Conservation (phyloP, 2,329 filamentous ascomycete genomes). For the Rhynchosporium agropyri region DNA sequence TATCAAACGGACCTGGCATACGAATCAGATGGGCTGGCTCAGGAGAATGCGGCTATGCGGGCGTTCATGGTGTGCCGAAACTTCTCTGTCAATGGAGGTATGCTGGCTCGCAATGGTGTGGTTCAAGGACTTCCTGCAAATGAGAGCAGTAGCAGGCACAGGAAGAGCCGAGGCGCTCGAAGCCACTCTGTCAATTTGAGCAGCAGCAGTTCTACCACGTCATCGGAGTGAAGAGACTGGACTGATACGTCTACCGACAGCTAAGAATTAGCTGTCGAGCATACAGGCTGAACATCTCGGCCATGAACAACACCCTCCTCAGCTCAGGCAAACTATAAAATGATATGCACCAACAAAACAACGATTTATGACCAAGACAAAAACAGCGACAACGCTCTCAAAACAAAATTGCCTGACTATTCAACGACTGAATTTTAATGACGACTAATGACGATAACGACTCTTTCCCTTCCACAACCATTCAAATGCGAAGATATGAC, state of each 20-base stretch:
- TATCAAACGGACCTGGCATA: conserved; percentile 91
- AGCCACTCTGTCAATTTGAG: conserved; percentile 42
- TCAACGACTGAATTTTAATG: conserved; percentile 18
- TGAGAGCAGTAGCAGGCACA: conserved; percentile 41
- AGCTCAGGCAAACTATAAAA: conserved; percentile 24
- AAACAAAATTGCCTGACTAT: conserved; percentile 35
- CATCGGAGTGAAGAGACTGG: conserved; percentile 38
- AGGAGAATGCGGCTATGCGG: conserved; percentile 92
- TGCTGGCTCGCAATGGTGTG: conserved; percentile 72
- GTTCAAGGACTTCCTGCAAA: conserved; percentile 64
- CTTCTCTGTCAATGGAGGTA: conserved; percentile 95
- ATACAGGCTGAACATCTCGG: conserved; percentile 27
- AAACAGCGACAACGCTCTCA: conserved; percentile 30
- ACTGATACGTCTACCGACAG: conserved; percentile 35
- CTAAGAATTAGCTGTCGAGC: conserved; percentile 36
- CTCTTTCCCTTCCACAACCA: conserved; percentile 26
- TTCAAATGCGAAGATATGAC: conserved; percentile 35
- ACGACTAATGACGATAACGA: conserved; percentile 28
- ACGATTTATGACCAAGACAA: conserved; percentile 35
- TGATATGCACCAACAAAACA: conserved; percentile 24
- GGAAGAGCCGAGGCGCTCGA: conserved; percentile 37
- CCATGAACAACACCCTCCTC: conserved; percentile 24
- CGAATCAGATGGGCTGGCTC: conserved; percentile 78
- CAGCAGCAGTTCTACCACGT: conserved; percentile 43
- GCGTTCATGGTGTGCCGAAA: conserved; percentile 98